Percentiles rank a stretch among this genome's conserved stretches.
Conservation (phyloP, 371 early-diverging fungal species). For the Umbelopsis sp. region DNA sequence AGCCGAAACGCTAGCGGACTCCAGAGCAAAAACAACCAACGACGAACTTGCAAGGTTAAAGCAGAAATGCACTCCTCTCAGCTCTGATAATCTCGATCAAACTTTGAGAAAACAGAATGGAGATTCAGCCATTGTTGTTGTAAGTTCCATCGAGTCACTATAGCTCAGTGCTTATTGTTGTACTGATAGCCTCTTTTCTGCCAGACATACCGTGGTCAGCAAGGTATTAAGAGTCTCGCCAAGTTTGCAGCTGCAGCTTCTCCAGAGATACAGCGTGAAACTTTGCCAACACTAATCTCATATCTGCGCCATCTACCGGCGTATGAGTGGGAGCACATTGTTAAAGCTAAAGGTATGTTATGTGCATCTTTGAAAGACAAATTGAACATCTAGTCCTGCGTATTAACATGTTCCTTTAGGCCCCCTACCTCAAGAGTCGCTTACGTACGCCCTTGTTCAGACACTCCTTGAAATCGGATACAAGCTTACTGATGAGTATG, state of each 20-base stretch:
- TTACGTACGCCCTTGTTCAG: slow-evolving; percentile 42
- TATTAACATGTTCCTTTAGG: slow-evolving; percentile 17
- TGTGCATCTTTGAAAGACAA: slow-evolving; percentile 17
- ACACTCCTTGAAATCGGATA: slow-evolving; percentile 55
- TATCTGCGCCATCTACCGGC: slow-evolving; percentile 37
- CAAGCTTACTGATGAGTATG: slow-evolving; percentile 37
- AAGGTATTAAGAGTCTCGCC: slow-evolving; percentile 47
- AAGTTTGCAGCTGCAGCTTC: slow-evolving; percentile 41
- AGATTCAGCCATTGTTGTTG: background rate
- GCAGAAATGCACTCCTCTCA: slow-evolving; percentile 39
- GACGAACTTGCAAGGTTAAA: slow-evolving; percentile 41
- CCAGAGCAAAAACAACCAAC: slow-evolving; percentile 37
- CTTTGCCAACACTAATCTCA: slow-evolving; percentile 34
- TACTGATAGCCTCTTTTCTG: too few relatives aligned
- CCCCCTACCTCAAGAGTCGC: slow-evolving; percentile 40
- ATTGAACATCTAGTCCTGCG: background rate
- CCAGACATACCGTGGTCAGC: slow-evolving; percentile 48
- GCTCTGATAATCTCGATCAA: slow-evolving; percentile 17
- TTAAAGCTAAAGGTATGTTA: slow-evolving; percentile 34
- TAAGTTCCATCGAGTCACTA: background rate
- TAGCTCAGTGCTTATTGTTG: slow-evolving; percentile 7
- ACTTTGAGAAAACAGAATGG: slow-evolving; percentile 22
- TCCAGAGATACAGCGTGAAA: slow-evolving; percentile 35
- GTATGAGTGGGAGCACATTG: slow-evolving; percentile 34
- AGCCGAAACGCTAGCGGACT: slow-evolving; percentile 56